Evolutionary conservation across 371 early-diverging fungal species (phyloP), one percentile per base, ranked within the genome.

Genomic region (Batkoa obscura): DNA sequence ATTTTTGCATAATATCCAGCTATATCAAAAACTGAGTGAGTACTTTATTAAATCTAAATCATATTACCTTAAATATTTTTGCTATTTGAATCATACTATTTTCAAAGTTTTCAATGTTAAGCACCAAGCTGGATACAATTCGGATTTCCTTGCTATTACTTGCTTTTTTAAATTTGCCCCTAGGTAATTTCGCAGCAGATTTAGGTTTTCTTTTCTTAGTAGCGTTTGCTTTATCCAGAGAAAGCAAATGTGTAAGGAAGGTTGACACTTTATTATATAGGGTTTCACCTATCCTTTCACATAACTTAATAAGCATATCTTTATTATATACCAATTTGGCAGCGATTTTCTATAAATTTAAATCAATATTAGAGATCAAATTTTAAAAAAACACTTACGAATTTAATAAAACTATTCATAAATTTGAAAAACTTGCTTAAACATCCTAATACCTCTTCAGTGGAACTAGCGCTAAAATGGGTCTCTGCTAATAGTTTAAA

Each of bases 51-150:
- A 2, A 4, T 38, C 30, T 8, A 6, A 10, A 2, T 15, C 6
- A 45, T 15, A 6, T 31, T 53, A 53, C 53, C 15, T 53, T 53
- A 39, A 13, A 32, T 53, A 38, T 53, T 17, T n/a, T 53, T 4
- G 17, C 35, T 3, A 41, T 6, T 35, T 53, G 53, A 31, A 37
- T 37, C 30, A 53, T 17, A 53, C n/a, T 17, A 36, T 38, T 35
- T 13, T 53, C 53, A 53, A 53, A 53, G n/a, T 53, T 35, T 39
- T 53, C 53, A 17, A 53, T 30, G 53, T 53, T 53, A 9, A 53
- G 34, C 3, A 39, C 39, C 38, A 53, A 39, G 53, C 53, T 53
- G 9, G 53, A 53, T 35, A 53, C n/a, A 13, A 53, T 34, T n/a
- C 34, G 17, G 15, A 53, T 53, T 23, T 53, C 53, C 53, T 53